phyloP scores from a whole-genome alignment of 2,329 filamentous ascomycete species.

The Hawksworthiomyces lignivorus region DNA sequence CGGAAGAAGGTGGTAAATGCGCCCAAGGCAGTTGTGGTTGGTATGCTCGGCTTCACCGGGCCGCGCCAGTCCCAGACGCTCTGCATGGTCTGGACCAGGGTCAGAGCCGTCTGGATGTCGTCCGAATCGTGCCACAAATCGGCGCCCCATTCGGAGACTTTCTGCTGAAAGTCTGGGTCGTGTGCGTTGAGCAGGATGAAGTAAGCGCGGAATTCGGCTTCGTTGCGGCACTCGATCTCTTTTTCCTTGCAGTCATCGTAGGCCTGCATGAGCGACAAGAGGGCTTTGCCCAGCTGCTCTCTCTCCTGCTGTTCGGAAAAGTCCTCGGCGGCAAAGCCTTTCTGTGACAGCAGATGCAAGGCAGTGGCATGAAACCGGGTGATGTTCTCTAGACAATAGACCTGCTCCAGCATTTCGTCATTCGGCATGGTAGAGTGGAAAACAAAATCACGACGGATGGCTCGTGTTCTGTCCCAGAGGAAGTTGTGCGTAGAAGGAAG shows the following conservation, averaged over 20 bases:
- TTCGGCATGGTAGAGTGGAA: conserved; percentile 55
- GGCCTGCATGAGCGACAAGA: conserved; percentile 57
- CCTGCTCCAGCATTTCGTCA: conserved; percentile 49
- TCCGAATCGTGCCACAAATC: conserved; percentile 47
- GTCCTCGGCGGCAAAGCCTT: conserved; percentile 47
- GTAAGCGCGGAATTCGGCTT: conserved; percentile 59
- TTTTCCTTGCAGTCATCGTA: conserved; percentile 59
- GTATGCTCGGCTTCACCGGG: conserved; percentile 43
- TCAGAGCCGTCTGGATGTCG: conserved; percentile 53
- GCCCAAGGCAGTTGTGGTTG: conserved; percentile 40
- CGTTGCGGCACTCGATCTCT: conserved; percentile 51
- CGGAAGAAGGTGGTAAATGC: conserved; percentile 50
- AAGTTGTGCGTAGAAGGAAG: conserved; percentile 53
- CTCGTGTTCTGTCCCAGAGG: conserved; percentile 60
- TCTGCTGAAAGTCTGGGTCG: conserved; percentile 50
- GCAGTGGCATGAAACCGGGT: conserved; percentile 59
- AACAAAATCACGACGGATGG: conserved; percentile 60
- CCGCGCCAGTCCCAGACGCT: conserved; percentile 50
- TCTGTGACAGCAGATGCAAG: conserved; percentile 53
- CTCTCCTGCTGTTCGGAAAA: conserved; percentile 62
- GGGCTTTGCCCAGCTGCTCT: conserved; percentile 58
- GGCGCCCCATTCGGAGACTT: conserved; percentile 47
- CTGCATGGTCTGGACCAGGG: conserved; percentile 52
- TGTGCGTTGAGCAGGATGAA: conserved; percentile 55
- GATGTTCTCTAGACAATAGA: conserved; percentile 59